phyloP scores from a whole-genome alignment of 2,329 filamentous ascomycete species.

The Helicocarpus griseus region DNA sequence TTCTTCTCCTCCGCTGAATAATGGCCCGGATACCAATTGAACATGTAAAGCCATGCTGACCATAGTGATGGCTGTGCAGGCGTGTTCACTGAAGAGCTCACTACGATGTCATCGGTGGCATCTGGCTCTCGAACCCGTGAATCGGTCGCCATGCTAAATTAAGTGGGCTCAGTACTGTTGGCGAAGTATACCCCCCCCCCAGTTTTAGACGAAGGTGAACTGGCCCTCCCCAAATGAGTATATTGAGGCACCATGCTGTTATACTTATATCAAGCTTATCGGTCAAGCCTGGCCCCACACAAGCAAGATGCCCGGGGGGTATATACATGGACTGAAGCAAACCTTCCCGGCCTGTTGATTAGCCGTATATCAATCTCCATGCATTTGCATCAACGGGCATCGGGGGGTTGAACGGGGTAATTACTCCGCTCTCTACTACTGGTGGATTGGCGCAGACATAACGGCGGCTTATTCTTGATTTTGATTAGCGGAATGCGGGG shows the following conservation, averaged over 20 bases:
- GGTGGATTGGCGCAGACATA: background rate
- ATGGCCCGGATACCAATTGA: conserved; percentile 24
- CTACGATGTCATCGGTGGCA: background rate
- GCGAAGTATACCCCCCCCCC: too few species aligned
- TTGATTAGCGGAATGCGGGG: too few species aligned
- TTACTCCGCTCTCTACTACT: background rate
- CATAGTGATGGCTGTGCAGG: background rate
- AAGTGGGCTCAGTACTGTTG: too few species aligned
- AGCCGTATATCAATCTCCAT: background rate
- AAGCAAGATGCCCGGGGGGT: background rate
- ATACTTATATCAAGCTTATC: too few species aligned
- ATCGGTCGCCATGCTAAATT: background rate
- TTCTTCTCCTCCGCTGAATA: conserved; percentile 22
- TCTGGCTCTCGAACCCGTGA: background rate
- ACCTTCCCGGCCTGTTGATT: background rate
- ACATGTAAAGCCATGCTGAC: conserved; percentile 10
- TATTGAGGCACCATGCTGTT: too few species aligned
- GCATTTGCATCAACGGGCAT: background rate
- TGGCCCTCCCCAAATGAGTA: too few species aligned
- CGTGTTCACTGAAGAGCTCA: background rate
- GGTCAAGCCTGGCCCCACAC: background rate
- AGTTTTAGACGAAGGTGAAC: too few species aligned
- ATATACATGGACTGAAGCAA: too few species aligned
- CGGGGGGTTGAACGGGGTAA: background rate
- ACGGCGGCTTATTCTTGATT: too few species aligned